phyloP scores from a whole-genome alignment of 176 grass and related monocot genomes.

The Alloteropsis semialata region DNA sequence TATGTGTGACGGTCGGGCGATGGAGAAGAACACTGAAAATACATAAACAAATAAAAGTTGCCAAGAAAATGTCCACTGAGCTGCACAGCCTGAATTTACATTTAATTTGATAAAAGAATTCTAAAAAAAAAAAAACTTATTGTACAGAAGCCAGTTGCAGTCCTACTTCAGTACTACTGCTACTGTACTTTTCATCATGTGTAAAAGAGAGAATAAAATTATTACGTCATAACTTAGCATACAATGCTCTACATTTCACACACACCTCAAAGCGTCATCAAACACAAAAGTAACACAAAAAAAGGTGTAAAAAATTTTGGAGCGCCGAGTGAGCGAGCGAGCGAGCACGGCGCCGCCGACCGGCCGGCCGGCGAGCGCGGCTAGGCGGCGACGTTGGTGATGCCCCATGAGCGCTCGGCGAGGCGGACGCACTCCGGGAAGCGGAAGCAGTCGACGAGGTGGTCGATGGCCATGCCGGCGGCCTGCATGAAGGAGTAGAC shows the following conservation, averaged over 20 bases:
- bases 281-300: background rate
- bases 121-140: background rate
- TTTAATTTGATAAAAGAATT: background rate
- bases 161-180: background rate
- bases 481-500: constrained; percentile 98
- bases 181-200: background rate
- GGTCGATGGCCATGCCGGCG: constrained; percentile 76
- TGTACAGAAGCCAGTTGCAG: background rate
- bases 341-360: background rate
- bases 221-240: constrained; percentile 3
- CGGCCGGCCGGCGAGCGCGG: background rate
- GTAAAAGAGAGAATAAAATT: background rate
- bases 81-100: background rate
- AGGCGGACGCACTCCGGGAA: constrained; percentile 67
- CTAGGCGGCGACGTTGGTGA: constrained; percentile 73
- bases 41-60: background rate
- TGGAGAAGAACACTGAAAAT: background rate
- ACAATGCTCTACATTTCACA: background rate
- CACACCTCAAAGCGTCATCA: background rate
- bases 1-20: background rate
- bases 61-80: background rate
- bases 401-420: constrained; percentile 74
- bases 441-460: constrained; percentile 79
- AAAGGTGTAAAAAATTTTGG: background rate
- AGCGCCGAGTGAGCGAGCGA: background rate